Evolutionary conservation across 768 basidiomycete genomes (phyloP), one percentile per base, ranked within the genome.

Genomic region (Filobasidium floriforme): DNA sequence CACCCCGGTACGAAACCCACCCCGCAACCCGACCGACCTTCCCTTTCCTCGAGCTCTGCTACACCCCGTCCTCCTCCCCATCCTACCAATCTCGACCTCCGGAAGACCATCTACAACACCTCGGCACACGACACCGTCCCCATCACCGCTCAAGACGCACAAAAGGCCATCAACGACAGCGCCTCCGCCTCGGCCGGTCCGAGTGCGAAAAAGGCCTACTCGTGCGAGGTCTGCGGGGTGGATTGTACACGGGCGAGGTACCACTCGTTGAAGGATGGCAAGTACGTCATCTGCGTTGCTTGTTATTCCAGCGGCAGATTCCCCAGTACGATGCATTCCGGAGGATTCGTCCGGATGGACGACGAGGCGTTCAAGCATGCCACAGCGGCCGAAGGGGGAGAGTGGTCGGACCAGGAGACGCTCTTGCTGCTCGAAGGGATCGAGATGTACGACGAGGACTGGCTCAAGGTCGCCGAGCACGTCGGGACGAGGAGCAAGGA

Each of bases 381-480:
- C 6, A 79, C 77, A 51, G 75, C 81, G 22, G 74, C 71, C 68
- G 62, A 69, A 32, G 87, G 86, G 63, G 71, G 67, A 22, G 82
- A 83, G 67, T 99, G 96, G 96, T 83, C 86, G 1, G 93, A 96
- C 75, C 88, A 92, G 75, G 96, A 99, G 78, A 83, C 88, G 22
- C 79, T 99, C 11, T 79, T 89, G 9, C 82, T 99, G 5, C 83
- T 99, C n/a, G 96, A 99, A 77, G 96, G 88, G 18, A 85, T 99
- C 51, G 96, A 99, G 79, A 96, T 99, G 90, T 91, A 87, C 77
- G 92, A 96, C 70, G 94, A 98, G 73, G 94, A 97, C 73, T 99
- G 94, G 94, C 86, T 86, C 24, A 84, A 85, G 59, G 87, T 98
- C 69, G 88, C 93, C 70, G 89, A 92, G 71, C 93, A 98, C 75